These are phyloP conservation scores for Spencermartinsiella ligniputridi DNA, from an alignment of 1,139 yeast genomes.

Conservation along the genomic window DNA sequence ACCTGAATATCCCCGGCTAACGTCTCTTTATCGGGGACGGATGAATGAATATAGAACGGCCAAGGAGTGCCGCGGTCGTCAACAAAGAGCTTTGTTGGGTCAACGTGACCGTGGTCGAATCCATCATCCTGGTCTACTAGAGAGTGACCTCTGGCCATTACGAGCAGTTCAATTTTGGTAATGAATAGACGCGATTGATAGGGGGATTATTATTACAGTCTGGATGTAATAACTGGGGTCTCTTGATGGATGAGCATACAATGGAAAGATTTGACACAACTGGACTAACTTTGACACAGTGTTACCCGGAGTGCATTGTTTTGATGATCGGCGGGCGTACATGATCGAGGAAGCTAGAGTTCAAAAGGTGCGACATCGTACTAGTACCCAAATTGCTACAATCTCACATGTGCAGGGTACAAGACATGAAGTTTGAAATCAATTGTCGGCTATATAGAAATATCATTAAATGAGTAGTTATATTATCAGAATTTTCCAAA, in stretches of 20 bases:
- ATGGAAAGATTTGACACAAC: not conserved
- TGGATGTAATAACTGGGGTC: too few relatives aligned
- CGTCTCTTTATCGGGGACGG: not conserved
- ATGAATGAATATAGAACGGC: not conserved
- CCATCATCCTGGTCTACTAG: conserved; percentile 1
- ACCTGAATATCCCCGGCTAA: not conserved
- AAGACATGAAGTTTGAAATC: too few relatives aligned
- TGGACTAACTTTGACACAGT: not conserved
- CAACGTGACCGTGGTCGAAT: not conserved
- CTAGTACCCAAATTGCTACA: too few relatives aligned
- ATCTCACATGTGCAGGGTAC: too few relatives aligned
- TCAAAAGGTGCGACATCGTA: too few relatives aligned
- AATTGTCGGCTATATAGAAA: too few relatives aligned
- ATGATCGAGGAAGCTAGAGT: too few relatives aligned
- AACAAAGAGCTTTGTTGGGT: not conserved
- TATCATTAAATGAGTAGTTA: too few relatives aligned
- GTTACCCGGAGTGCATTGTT: not conserved
- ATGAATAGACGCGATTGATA: too few relatives aligned
- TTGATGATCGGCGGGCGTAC: not conserved
- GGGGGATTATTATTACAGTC: too few relatives aligned
- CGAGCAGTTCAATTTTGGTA: too few relatives aligned
- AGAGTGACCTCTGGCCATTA: not conserved
- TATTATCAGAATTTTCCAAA: too few relatives aligned
- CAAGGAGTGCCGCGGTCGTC: not conserved
- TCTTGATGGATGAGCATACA: not conserved